These are phyloP conservation scores for Catunica adiposa DNA, from an alignment of 2,329 filamentous ascomycete species.

Conservation along the genomic window DNA sequence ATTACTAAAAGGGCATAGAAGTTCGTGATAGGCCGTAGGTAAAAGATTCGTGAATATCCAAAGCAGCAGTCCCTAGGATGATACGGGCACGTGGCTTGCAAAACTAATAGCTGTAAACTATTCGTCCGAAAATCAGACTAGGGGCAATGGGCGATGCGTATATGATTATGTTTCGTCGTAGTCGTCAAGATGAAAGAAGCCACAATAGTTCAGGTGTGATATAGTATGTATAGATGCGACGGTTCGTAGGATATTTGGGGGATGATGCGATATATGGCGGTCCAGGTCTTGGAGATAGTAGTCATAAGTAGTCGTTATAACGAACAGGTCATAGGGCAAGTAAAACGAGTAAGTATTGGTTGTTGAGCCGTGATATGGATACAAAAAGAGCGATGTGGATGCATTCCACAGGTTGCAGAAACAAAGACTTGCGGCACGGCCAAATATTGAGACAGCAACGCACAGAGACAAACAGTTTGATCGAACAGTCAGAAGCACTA, in stretches of 20 bases:
- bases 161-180: background rate
- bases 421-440: background rate
- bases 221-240: background rate
- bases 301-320: background rate
- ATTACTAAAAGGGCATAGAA: background rate
- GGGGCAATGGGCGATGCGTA: background rate
- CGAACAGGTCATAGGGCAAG: background rate
- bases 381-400: constrained; percentile 6
- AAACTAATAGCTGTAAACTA: background rate
- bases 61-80: background rate
- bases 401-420: constrained; percentile 9
- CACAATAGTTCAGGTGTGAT: background rate
- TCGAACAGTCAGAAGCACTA: background rate
- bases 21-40: background rate
- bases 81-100: background rate
- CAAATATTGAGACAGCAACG: constrained; percentile 2
- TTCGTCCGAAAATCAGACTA: background rate
- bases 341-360: background rate
- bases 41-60: background rate
- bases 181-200: background rate
- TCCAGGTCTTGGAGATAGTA: background rate
- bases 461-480: background rate
- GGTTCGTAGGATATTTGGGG: background rate
- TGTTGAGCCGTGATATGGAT: constrained; percentile 7
- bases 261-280: background rate